Evolutionary conservation across 257 asterid genomes (phyloP).

Genomic region (Solanum bulbocastanum): DNA sequence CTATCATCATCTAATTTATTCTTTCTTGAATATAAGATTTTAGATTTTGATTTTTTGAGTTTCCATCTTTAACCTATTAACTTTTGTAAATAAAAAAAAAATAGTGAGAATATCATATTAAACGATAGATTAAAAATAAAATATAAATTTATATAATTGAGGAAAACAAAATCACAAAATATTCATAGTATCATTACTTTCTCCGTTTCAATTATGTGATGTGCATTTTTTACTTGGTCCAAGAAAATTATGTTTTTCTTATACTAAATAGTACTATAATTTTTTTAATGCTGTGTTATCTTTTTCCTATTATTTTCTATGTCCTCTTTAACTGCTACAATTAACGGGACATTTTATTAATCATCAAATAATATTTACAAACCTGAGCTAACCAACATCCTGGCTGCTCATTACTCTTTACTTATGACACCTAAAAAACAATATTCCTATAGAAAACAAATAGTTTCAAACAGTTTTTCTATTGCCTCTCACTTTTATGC

Average conservation of each 20-base stretch:
- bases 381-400: not conserved
- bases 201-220: not conserved
- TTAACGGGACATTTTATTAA: not conserved
- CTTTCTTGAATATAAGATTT: not conserved
- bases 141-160: too few relatives aligned
- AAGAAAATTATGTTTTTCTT: not conserved
- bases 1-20: not conserved
- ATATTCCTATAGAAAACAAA: not conserved
- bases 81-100: not conserved
- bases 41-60: not conserved
- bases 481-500: not conserved
- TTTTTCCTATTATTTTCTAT: not conserved
- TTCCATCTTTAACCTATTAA: not conserved
- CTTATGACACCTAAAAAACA: not conserved
- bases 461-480: not conserved
- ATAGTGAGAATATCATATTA: not conserved
- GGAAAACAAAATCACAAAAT: not conserved
- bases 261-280: not conserved
- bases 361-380: not conserved
- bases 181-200: not conserved
- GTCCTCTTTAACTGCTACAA: not conserved
- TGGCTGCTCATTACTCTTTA: not conserved
- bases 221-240: too few relatives aligned
- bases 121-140: not conserved
- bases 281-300: not conserved